A percentile compares a stretch with the other conserved stretches of the same genome.
Conservation (phyloP, 192 early-diverging fungal genomes). For the Coemansia sp. region DNA sequence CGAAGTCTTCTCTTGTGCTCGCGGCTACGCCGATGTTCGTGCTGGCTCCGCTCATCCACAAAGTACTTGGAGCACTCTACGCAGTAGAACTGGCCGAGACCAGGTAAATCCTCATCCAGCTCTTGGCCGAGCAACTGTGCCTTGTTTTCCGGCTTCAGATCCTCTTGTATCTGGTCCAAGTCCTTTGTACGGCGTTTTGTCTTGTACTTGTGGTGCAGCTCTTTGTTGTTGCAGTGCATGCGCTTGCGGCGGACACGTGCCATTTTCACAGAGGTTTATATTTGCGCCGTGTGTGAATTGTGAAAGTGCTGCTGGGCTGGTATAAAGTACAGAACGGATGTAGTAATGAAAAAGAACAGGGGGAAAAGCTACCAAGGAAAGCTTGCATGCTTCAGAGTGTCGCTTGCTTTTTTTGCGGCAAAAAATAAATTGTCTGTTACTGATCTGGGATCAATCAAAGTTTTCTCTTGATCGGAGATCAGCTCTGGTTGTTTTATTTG, state of each 20-base stretch:
- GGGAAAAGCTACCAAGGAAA: too few species aligned
- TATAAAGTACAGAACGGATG: not conserved
- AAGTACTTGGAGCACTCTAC: slow-evolving; percentile 80
- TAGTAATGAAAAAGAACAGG: not conserved
- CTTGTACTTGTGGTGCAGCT: slow-evolving; percentile 78
- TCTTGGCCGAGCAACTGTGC: slow-evolving; percentile 63
- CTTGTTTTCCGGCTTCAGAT: slow-evolving; percentile 75
- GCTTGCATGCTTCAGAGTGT: too few species aligned
- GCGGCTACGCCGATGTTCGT: slow-evolving; percentile 75
- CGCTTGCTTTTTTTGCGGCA: too few species aligned
- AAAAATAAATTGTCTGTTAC: not conserved
- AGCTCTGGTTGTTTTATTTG: not conserved
- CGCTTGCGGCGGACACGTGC: slow-evolving; percentile 50
- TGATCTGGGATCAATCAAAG: slow-evolving; percentile 9
- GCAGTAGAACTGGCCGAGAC: slow-evolving; percentile 91
- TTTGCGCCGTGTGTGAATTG: not conserved
- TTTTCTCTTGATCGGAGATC: slow-evolving; percentile 7
- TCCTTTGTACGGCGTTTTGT: slow-evolving; percentile 89
- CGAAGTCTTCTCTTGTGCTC: slow-evolving; percentile 87
- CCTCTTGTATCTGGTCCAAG: slow-evolving; percentile 94
- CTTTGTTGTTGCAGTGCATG: slow-evolving; percentile 60
- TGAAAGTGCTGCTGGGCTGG: not conserved
- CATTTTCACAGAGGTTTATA: slow-evolving; percentile 19
- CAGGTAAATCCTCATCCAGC: slow-evolving; percentile 85
- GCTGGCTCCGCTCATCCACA: slow-evolving; percentile 62